Evolutionary conservation across 768 basidiomycete genomes (phyloP).

Genomic region (Fibroporia radiculosa): DNA sequence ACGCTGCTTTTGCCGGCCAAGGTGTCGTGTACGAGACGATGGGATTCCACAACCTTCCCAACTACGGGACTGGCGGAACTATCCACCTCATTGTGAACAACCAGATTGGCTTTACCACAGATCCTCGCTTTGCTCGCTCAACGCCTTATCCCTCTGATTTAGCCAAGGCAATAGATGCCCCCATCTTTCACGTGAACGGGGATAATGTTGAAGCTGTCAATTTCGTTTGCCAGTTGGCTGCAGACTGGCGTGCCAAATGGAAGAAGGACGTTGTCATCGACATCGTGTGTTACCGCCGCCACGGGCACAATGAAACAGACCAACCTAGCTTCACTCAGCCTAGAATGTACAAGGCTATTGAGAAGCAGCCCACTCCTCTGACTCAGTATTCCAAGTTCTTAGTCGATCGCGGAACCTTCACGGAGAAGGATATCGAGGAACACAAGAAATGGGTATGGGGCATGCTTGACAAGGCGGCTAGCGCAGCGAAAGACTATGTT

Average conservation of each 20-base stretch:
- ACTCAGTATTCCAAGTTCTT: constrained; percentile 90
- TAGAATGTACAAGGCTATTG: constrained; percentile 96
- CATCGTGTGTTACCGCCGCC: constrained; percentile 96
- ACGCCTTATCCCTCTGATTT: constrained; percentile 98
- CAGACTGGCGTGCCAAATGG: constrained; percentile 96
- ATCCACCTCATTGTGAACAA: constrained; percentile 99
- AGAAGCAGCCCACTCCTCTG: constrained; percentile 86
- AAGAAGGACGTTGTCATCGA: constrained; percentile 99
- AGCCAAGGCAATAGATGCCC: constrained; percentile 95
- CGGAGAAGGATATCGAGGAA: constrained; percentile 92
- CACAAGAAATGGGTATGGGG: constrained; percentile 99
- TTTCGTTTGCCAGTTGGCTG: constrained; percentile 96
- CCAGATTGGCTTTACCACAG: constrained; percentile 98
- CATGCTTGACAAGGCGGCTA: constrained; percentile 94
- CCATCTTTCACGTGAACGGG: constrained; percentile 99
- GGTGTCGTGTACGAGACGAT: constrained; percentile 99
- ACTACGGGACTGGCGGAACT: constrained; percentile 96
- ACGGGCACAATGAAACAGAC: constrained; percentile 99
- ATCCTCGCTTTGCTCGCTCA: constrained; percentile 94
- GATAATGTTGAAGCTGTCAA: constrained; percentile 98
- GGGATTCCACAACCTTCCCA: constrained; percentile 93
- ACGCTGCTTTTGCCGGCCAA: constrained; percentile 97
- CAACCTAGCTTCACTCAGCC: constrained; percentile 99
- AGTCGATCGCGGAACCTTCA: constrained; percentile 87
- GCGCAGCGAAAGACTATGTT: constrained; percentile 91